A percentile compares a stretch with the other conserved stretches of the same genome.
Evolutionary conservation across 116 monocot genomes (phyloP).

Genomic region (Phalaenopsis hybrid): DNA sequence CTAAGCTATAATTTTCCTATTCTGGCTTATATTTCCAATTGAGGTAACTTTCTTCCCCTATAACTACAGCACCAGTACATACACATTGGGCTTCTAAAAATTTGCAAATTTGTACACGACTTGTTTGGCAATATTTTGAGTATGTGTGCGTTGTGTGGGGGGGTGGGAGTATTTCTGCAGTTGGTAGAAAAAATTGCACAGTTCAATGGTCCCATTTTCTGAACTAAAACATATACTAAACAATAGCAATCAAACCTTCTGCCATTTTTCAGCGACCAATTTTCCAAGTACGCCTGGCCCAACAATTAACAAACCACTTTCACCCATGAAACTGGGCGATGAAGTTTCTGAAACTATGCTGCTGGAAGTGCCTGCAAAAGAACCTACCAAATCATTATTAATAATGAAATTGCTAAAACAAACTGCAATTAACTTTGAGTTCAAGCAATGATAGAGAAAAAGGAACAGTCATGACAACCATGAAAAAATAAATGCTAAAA

Average conservation of each 20-base stretch:
- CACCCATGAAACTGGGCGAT: conserved; percentile 14
- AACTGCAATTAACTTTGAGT: not conserved
- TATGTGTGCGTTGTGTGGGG: rapidly evolving
- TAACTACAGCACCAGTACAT: too few species aligned
- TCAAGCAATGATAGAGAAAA: not conserved
- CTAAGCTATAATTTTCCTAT: not conserved
- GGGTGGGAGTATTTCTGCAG: too few species aligned
- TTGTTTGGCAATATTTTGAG: too few species aligned
- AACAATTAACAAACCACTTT: conserved; percentile 37
- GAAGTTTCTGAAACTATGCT: conserved; percentile 18
- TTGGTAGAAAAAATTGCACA: too few species aligned
- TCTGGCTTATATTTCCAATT: not conserved
- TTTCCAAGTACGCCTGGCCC: conserved; percentile 54
- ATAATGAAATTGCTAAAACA: not conserved
- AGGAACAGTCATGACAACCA: not conserved
- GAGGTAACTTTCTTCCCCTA: not conserved
- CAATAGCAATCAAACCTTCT: conserved; percentile 22
- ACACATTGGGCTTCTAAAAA: too few species aligned
- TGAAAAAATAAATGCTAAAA: not conserved
- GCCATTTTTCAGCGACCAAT: conserved; percentile 44
- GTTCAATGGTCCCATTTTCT: not conserved
- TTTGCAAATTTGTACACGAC: too few species aligned
- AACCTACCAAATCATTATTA: not conserved
- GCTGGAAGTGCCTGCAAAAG: conserved; percentile 9
- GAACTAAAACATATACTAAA: not conserved